Percentiles rank a stretch among this genome's conserved stretches.
Evolutionary conservation across 2,329 filamentous ascomycete genomes (phyloP).

Genomic region (Clonostachys byssicola): DNA sequence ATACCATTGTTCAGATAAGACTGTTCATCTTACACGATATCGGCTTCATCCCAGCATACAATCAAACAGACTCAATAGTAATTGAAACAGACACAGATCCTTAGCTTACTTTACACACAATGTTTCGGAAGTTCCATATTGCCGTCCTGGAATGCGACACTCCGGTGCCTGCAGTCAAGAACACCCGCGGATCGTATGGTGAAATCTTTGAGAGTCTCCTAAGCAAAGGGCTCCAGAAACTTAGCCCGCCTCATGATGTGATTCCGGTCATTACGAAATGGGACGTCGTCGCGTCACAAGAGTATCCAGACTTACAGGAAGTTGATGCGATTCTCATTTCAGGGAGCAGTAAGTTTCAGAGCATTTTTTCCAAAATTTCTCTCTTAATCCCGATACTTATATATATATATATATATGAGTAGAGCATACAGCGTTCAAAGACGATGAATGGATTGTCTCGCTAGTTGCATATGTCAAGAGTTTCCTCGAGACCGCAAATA

Average conservation of each 20-base stretch:
- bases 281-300: background rate
- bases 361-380: background rate
- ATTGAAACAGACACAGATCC: no score
- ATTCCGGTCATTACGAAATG: no score
- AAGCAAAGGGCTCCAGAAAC: constrained; percentile 12
- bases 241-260: background rate
- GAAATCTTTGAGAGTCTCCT: constrained; percentile 21
- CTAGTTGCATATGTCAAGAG: constrained; percentile 30
- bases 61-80: no score
- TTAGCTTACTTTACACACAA: background rate
- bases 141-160: constrained; percentile 25
- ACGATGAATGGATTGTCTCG: constrained; percentile 37
- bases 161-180: constrained; percentile 16
- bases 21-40: no score
- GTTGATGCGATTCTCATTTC: constrained; percentile 22
- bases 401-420: background rate
- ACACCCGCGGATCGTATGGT: constrained; percentile 19
- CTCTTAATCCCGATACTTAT: no score
- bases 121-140: constrained; percentile 3
- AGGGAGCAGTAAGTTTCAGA: constrained; percentile 20
- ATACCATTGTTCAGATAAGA: no score
- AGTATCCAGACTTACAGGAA: constrained; percentile 5
- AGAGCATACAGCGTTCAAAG: constrained; percentile 31
- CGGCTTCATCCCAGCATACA: no score
- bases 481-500: constrained; percentile 23